These are phyloP conservation scores for Penicillium crustosum DNA, from an alignment of 2,329 filamentous ascomycete species.

Conservation along the genomic window DNA sequence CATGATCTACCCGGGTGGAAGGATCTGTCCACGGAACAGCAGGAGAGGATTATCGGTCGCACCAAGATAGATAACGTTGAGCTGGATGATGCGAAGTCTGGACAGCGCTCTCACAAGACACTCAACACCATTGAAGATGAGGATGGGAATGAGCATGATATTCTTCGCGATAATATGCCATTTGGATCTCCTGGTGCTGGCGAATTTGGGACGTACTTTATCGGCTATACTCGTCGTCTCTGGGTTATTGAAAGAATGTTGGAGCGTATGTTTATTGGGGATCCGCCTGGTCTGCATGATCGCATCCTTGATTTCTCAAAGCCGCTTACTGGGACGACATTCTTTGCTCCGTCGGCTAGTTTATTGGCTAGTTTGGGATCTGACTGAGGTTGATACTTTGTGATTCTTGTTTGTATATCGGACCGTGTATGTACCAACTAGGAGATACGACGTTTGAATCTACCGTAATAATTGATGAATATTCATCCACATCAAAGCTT, in stretches of 20 bases:
- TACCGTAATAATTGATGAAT: no score
- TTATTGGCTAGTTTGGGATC: no score
- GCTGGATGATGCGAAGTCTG: conserved; percentile 51
- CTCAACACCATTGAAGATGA: conserved; percentile 56
- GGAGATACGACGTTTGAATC: no score
- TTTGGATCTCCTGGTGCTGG: conserved; percentile 53
- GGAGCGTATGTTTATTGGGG: conserved; percentile 56
- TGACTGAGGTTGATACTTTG: no score
- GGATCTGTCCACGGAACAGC: conserved; percentile 49
- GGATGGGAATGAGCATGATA: conserved; percentile 52
- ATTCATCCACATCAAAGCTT: no score
- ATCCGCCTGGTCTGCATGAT: conserved; percentile 55
- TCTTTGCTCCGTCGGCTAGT: no score
- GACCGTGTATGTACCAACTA: no score
- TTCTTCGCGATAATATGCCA: conserved; percentile 62
- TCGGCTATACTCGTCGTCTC: conserved; percentile 38
- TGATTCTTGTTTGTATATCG: no score
- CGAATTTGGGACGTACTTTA: conserved; percentile 4
- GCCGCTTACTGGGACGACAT: no score
- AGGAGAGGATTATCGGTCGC: conserved; percentile 58
- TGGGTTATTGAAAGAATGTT: conserved; percentile 61
- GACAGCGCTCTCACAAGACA: conserved; percentile 56
- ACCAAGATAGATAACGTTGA: conserved; percentile 60
- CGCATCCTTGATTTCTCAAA: conserved; percentile 42
- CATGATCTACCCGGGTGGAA: conserved; percentile 54